These are phyloP conservation scores for Fusarium zealandicum DNA, from an alignment of 2,329 filamentous ascomycete genomes.

Conservation along the genomic window DNA sequence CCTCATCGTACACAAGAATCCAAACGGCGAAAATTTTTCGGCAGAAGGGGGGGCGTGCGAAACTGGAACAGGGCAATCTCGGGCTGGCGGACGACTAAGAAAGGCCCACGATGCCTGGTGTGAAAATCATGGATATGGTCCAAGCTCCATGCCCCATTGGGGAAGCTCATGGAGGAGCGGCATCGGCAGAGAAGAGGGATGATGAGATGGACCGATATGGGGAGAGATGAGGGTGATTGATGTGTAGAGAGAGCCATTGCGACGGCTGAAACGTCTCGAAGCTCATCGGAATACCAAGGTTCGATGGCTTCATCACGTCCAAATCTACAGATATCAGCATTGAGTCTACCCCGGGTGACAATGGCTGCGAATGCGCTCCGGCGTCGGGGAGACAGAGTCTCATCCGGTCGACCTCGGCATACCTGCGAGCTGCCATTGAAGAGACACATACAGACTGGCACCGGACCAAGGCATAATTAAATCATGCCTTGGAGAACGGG, in stretches of 20 bases:
- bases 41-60: slow-evolving; percentile 32
- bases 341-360: not conserved
- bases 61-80: slow-evolving; percentile 32
- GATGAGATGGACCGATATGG: slow-evolving; percentile 1
- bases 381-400: not conserved
- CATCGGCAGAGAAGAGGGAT: slow-evolving; percentile 11
- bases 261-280: not conserved
- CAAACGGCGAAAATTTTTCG: slow-evolving; percentile 39
- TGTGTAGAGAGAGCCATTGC: slow-evolving; percentile 26
- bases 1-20: not conserved
- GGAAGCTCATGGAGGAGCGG: slow-evolving; percentile 24
- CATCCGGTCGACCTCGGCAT: slow-evolving; percentile 16
- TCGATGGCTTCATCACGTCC: not conserved
- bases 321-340: not conserved
- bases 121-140: slow-evolving; percentile 25
- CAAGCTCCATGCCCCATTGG: slow-evolving; percentile 40
- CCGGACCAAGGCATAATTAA: too few relatives aligned
- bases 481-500: too few relatives aligned
- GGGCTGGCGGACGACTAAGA: slow-evolving; percentile 27
- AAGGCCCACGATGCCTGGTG: slow-evolving; percentile 22
- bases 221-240: not conserved
- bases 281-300: not conserved
- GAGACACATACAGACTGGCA: too few relatives aligned
- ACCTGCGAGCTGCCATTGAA: not conserved
- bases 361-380: slow-evolving; percentile 13